Percentiles rank a stretch among this genome's conserved stretches.
These are phyloP conservation scores for Rhizoctonia solani DNA, from an alignment of 1,284 basidiomycete genomes.

Conservation along the genomic window DNA sequence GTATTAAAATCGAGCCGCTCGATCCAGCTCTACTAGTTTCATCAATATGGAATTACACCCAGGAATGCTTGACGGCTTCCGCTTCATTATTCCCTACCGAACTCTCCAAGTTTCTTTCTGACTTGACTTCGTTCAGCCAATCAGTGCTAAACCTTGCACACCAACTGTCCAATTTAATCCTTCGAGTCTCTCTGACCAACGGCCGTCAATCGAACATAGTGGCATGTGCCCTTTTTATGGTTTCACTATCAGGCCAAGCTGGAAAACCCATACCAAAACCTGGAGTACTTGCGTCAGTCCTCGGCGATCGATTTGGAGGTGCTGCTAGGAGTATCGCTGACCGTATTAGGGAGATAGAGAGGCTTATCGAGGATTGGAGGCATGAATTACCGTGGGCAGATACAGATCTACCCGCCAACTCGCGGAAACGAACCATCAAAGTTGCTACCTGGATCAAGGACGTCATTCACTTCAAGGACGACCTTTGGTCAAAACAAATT, in stretches of 20 bases:
- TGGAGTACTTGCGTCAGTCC: constrained; percentile 57
- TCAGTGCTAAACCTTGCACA: constrained; percentile 58
- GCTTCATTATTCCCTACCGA: constrained; percentile 44
- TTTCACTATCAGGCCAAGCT: constrained; percentile 68
- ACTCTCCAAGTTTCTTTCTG: constrained; percentile 42
- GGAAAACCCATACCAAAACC: constrained; percentile 59
- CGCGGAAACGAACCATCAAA: constrained; percentile 9
- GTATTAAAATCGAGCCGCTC: constrained; percentile 53
- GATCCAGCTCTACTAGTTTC: constrained; percentile 52
- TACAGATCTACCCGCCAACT: constrained; percentile 26
- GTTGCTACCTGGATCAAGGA: constrained; percentile 32
- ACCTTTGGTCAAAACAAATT: constrained; percentile 35
- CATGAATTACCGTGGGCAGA: constrained; percentile 64
- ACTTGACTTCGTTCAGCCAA: constrained; percentile 50
- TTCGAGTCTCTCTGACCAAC: constrained; percentile 47
- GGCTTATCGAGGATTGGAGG: constrained; percentile 62
- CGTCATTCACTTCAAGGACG: constrained; percentile 35
- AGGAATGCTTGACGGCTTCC: constrained; percentile 43
- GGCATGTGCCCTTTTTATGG: constrained; percentile 69
- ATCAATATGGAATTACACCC: constrained; percentile 55
- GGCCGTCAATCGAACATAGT: constrained; percentile 51
- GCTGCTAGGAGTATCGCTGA: constrained; percentile 61
- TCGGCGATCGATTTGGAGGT: constrained; percentile 57
- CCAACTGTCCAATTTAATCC: constrained; percentile 57
- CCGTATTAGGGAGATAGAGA: constrained; percentile 66